A percentile compares a stretch with the other conserved stretches of the same genome.
Evolutionary conservation across 768 basidiomycete genomes (phyloP).

Genomic region (Rhodotorula graminis): DNA sequence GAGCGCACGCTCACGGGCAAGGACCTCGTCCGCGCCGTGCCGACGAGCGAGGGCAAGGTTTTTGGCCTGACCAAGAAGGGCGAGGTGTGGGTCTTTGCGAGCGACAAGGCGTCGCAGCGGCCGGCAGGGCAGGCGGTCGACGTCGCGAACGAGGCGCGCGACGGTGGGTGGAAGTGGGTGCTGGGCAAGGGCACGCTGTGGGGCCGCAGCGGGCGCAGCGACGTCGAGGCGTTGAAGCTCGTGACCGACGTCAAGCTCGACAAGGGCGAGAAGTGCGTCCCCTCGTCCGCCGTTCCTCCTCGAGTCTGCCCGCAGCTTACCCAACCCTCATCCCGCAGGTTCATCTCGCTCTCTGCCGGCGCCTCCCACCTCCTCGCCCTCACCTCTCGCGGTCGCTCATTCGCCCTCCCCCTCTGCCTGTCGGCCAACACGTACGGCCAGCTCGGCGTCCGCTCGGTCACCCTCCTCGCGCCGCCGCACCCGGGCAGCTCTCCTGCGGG

Average conservation of each 20-base stretch:
- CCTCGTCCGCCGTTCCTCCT: neutral
- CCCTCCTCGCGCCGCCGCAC: conserved; percentile 47
- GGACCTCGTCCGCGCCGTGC: conserved; percentile 34
- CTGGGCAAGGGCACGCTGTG: conserved; percentile 45
- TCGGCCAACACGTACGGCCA: conserved; percentile 76
- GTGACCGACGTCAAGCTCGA: conserved; percentile 55
- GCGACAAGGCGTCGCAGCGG: conserved; percentile 56
- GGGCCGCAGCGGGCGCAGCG: conserved; percentile 58
- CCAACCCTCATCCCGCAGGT: conserved; percentile 50
- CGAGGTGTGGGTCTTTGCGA: conserved; percentile 61
- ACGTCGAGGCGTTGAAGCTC: conserved; percentile 55
- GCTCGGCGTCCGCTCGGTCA: conserved; percentile 67
- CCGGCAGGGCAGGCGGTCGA: conserved; percentile 42
- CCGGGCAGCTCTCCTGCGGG: conserved; percentile 5
- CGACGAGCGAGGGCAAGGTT: conserved; percentile 49
- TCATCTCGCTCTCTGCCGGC: conserved; percentile 69
- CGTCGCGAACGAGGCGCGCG: conserved; percentile 37
- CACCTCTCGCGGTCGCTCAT: conserved; percentile 61
- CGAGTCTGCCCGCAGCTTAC: neutral
- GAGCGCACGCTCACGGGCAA: conserved; percentile 35
- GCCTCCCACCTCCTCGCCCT: conserved; percentile 54
- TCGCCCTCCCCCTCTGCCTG: conserved; percentile 68
- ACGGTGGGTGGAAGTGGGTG: conserved; percentile 54
- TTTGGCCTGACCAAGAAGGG: conserved; percentile 78
- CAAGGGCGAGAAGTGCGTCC: conserved; percentile 63